phyloP scores from a whole-genome alignment of 129 eudicot genomes.

The Tanacetum coccineum region DNA sequence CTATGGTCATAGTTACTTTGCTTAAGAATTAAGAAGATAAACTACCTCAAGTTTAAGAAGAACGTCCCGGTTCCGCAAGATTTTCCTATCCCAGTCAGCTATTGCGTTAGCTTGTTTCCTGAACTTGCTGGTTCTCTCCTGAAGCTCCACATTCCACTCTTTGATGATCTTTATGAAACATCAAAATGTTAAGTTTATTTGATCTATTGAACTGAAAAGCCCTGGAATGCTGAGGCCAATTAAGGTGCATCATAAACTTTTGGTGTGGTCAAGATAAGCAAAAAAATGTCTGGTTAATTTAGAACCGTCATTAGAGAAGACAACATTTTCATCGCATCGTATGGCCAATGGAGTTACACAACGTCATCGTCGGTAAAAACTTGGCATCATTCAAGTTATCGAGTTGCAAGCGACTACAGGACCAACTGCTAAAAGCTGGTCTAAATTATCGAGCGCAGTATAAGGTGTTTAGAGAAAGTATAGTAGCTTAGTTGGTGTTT shows the following conservation, averaged over 20 bases:
- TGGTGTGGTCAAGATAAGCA: not conserved
- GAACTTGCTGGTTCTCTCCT: slow-evolving; percentile 83
- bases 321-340: no score
- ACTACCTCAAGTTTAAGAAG: slow-evolving; percentile 91
- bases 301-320: no score
- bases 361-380: no score
- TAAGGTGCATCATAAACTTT: no score
- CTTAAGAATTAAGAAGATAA: slow-evolving; percentile 11
- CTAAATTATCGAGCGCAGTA: no score
- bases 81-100: slow-evolving; percentile 96
- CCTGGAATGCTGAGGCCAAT: slow-evolving; percentile 2
- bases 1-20: not conserved
- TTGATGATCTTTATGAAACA: slow-evolving; percentile 61
- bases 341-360: no score
- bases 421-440: no score
- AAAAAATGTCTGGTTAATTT: not conserved
- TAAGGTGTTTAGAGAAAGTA: no score
- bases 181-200: not conserved
- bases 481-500: no score
- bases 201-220: slow-evolving; percentile 9
- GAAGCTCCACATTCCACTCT: slow-evolving; percentile 97
- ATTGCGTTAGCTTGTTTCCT: slow-evolving; percentile 92
- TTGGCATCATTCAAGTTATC: no score
- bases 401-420: no score
- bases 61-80: slow-evolving; percentile 86